These are phyloP conservation scores for Coix lacrymajobi DNA, from an alignment of 176 grass and related monocot species.

Conservation along the genomic window DNA sequence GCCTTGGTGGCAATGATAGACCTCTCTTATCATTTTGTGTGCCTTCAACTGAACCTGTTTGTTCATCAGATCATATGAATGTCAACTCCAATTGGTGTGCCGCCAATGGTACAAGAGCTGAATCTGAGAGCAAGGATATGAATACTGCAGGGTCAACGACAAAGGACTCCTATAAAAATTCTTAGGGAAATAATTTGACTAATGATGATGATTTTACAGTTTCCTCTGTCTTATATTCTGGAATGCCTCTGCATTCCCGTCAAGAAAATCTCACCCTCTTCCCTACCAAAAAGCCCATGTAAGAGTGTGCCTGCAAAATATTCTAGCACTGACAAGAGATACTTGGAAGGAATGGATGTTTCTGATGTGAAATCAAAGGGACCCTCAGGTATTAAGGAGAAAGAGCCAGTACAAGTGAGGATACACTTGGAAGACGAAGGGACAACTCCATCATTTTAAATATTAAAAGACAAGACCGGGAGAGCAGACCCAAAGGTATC, in stretches of 20 bases:
- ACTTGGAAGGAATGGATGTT: slow-evolving; percentile 15
- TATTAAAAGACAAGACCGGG: slow-evolving; percentile 2
- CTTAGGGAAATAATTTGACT: slow-evolving; percentile 22
- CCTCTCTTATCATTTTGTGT: slow-evolving; percentile 46
- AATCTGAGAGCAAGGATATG: slow-evolving; percentile 33
- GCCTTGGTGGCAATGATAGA: slow-evolving; percentile 32
- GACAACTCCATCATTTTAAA: slow-evolving; percentile 4
- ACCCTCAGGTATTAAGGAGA: slow-evolving; percentile 16
- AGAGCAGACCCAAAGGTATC: slow-evolving; percentile 4
- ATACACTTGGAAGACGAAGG: too few relatives aligned
- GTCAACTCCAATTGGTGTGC: slow-evolving; percentile 5
- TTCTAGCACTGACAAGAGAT: slow-evolving; percentile 17
- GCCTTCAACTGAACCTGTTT: slow-evolving; percentile 32
- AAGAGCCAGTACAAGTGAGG: too few relatives aligned
- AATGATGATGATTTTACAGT: slow-evolving; percentile 66
- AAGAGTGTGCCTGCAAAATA: slow-evolving; percentile 11
- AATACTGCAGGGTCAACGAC: background rate
- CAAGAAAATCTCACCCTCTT: slow-evolving; percentile 16
- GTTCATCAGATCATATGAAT: slow-evolving; percentile 34
- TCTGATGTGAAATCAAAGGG: slow-evolving; percentile 21
- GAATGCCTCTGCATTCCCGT: slow-evolving; percentile 28
- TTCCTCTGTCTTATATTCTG: too few relatives aligned
- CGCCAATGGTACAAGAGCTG: slow-evolving; percentile 10
- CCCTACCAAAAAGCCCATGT: background rate
- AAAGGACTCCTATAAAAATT: slow-evolving; percentile 14